phyloP scores from a whole-genome alignment of 352 stramenopile species.

The Globisporangium camurandrum region DNA sequence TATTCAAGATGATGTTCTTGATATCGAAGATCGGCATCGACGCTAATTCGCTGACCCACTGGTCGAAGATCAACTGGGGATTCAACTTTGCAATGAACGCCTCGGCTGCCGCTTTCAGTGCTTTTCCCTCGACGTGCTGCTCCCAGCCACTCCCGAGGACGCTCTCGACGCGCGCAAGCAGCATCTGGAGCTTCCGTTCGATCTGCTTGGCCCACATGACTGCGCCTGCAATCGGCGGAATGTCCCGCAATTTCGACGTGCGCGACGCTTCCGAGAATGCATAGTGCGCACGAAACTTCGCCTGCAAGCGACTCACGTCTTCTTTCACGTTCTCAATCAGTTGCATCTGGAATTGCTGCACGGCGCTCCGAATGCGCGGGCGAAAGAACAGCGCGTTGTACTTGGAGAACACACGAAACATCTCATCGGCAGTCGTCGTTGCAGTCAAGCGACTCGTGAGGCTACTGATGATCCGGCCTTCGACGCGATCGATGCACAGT shows the following conservation, averaged over 20 bases:
- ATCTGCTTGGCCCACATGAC: conserved; percentile 99
- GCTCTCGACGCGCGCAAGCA: conserved; percentile 95
- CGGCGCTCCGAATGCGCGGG: conserved; percentile 90
- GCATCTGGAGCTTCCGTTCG: conserved; percentile 96
- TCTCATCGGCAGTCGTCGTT: conserved; percentile 91
- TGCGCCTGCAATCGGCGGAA: conserved; percentile 96
- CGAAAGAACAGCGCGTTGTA: conserved; percentile 98
- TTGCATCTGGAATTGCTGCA: conserved; percentile 99
- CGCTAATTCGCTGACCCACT: conserved; percentile 91
- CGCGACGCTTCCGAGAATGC: conserved; percentile 93
- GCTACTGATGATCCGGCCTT: conserved; percentile 88
- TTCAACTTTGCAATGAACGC: conserved; percentile 86
- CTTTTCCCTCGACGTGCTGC: conserved; percentile 94
- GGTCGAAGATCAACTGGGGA: conserved; percentile 90
- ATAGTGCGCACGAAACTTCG: conserved; percentile 93
- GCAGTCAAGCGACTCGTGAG: conserved; percentile 83
- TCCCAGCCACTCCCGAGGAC: conserved; percentile 97
- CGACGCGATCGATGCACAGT: conserved; percentile 87
- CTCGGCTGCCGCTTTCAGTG: conserved; percentile 89
- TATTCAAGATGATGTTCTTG: conserved; percentile 89
- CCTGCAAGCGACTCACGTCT: conserved; percentile 94
- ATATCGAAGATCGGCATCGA: conserved; percentile 89
- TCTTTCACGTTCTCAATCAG: conserved; percentile 97
- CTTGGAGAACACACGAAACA: conserved; percentile 96
- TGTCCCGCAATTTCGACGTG: conserved; percentile 94